Evolutionary conservation across 1,139 yeast species (phyloP).

Genomic region (Geotrichum macrosporum): DNA sequence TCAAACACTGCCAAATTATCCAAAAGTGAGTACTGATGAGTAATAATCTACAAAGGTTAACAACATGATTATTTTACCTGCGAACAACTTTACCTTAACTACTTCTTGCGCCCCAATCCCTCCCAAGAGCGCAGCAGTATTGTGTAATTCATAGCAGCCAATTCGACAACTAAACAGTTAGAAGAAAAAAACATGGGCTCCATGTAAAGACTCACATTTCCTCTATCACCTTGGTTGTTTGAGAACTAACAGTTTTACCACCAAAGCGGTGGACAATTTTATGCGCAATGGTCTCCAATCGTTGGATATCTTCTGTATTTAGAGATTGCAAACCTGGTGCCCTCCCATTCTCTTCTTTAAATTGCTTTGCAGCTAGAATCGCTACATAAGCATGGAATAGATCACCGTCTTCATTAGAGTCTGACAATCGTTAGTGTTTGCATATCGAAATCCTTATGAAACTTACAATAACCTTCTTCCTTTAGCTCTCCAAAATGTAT

Average conservation of each 20-base stretch:
- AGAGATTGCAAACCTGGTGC: constrained; percentile 21
- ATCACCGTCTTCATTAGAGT: constrained; percentile 23
- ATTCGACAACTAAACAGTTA: constrained; percentile 33
- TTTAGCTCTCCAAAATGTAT: neutral
- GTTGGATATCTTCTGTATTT: constrained; percentile 14
- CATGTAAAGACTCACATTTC: constrained; percentile 26
- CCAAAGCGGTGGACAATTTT: constrained; percentile 21
- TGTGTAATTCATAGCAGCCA: constrained; percentile 44
- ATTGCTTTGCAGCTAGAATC: constrained; percentile 28
- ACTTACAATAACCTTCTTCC: constrained; percentile 6
- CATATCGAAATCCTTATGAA: neutral
- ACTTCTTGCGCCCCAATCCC: constrained; percentile 78
- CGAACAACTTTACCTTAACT: constrained; percentile 42
- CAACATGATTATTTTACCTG: neutral
- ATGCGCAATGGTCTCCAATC: constrained; percentile 22
- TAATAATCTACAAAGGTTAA: constrained; percentile 41
- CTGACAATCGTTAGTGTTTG: constrained; percentile 5
- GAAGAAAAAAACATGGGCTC: no score
- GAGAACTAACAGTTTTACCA: constrained; percentile 15
- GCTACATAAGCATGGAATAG: constrained; percentile 30
- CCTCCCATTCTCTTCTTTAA: constrained; percentile 25
- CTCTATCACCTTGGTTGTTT: constrained; percentile 23
- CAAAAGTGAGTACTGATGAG: constrained; percentile 70
- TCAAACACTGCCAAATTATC: constrained; percentile 65
- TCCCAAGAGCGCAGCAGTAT: constrained; percentile 58